Evolutionary conservation across 2,329 filamentous ascomycete species (phyloP).

Genomic region (Exophiala viscosa): DNA sequence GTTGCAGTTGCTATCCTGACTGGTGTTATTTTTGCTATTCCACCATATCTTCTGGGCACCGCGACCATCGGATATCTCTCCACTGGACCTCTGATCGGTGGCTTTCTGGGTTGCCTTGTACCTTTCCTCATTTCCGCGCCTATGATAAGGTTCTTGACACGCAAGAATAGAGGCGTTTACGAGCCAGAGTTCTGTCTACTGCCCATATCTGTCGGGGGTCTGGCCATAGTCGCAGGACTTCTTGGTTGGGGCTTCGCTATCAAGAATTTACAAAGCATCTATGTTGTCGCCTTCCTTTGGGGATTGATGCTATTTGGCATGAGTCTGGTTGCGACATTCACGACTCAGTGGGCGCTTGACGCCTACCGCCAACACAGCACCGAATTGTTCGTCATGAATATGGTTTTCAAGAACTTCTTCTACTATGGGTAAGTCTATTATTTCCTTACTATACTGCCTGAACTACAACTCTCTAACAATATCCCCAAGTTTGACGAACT

Average conservation of each 20-base stretch:
- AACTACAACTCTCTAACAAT: constrained; percentile 26
- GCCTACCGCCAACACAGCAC: constrained; percentile 23
- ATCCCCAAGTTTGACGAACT: constrained; percentile 26
- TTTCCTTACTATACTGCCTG: too few relatives aligned
- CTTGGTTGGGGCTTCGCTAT: too few relatives aligned
- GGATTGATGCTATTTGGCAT: constrained; percentile 1
- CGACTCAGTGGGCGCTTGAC: constrained; percentile 23
- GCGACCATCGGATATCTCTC: constrained; percentile 27
- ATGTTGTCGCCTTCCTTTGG: constrained; percentile 1
- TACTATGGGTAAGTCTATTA: background rate
- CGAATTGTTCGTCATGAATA: constrained; percentile 29
- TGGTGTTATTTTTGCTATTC: constrained; percentile 30
- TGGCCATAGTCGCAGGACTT: too few relatives aligned
- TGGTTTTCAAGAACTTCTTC: constrained; percentile 29
- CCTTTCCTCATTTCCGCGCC: constrained; percentile 34
- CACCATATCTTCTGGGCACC: constrained; percentile 30
- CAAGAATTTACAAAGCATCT: too few relatives aligned
- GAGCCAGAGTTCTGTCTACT: constrained; percentile 31
- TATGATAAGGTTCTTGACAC: constrained; percentile 35
- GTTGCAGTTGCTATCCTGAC: constrained; percentile 10
- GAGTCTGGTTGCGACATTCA: background rate
- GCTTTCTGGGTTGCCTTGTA: constrained; percentile 33
- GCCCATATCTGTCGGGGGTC: too few relatives aligned
- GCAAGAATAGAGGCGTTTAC: constrained; percentile 41
- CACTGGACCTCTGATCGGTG: constrained; percentile 8